These are phyloP conservation scores for Circinella umbellata DNA, from an alignment of 371 early-diverging fungal genomes.

Conservation along the genomic window DNA sequence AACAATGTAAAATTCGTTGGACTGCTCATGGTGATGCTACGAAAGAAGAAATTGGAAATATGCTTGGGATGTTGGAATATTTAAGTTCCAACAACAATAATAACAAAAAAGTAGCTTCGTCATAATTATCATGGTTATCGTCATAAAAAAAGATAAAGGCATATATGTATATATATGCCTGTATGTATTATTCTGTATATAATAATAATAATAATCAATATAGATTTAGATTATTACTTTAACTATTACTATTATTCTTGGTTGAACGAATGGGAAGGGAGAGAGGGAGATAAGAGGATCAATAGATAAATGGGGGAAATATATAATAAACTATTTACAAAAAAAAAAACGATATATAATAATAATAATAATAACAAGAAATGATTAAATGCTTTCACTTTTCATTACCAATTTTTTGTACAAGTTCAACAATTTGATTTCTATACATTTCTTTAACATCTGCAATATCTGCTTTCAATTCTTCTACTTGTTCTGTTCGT, in stretches of 20 bases:
- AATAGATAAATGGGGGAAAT: not conserved
- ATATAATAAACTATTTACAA: not conserved
- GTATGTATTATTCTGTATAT: not conserved
- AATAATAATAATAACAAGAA: not conserved
- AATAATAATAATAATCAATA: no score
- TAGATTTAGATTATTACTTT: no score
- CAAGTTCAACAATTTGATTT: slow-evolving; percentile 75
- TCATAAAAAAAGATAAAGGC: not conserved
- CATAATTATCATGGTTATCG: slow-evolving; percentile 16
- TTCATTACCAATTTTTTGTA: slow-evolving; percentile 36
- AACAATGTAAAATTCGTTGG: slow-evolving; percentile 80
- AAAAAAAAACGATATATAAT: not conserved
- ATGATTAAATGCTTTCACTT: slow-evolving; percentile 2
- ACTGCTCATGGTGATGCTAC: slow-evolving; percentile 83
- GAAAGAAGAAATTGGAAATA: slow-evolving; percentile 63
- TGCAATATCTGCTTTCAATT: slow-evolving; percentile 78
- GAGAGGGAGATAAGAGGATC: not conserved
- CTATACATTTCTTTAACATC: slow-evolving; percentile 84
- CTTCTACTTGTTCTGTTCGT: slow-evolving; percentile 85
- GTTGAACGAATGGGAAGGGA: not conserved
- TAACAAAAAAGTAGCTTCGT: no score
- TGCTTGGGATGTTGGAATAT: slow-evolving; percentile 57
- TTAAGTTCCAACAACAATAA: slow-evolving; percentile 20
- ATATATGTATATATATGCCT: not conserved
- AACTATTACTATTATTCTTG: no score